Conservation (phyloP, 257 asterid genomes). For the Gynochthodes officinalis region DNA sequence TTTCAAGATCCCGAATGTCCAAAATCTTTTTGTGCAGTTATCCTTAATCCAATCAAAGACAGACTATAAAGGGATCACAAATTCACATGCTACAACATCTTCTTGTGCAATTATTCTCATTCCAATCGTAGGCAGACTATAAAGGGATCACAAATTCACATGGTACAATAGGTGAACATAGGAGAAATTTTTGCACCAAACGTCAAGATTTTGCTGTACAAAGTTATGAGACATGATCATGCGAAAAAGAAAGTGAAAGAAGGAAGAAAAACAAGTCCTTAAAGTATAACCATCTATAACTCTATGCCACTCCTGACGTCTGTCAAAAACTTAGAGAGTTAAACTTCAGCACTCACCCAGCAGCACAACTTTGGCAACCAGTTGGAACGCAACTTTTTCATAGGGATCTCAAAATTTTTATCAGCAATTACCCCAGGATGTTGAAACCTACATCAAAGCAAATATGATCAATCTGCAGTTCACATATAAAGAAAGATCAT, state of each 20-base stretch:
- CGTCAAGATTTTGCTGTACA: constrained; percentile 7
- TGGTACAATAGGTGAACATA: background rate
- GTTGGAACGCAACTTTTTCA: background rate
- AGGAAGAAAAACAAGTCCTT: background rate
- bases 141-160: background rate
- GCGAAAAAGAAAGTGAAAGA: background rate
- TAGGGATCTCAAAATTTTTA: background rate
- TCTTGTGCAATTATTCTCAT: background rate
- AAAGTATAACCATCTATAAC: background rate
- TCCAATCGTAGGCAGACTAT: too few species aligned
- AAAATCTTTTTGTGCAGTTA: background rate
- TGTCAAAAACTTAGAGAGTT: background rate
- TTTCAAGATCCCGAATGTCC: too few species aligned
- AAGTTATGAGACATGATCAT: background rate
- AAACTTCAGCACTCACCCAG: background rate
- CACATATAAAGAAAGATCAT: background rate
- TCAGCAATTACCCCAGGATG: constrained; percentile 4
- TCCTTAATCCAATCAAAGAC: background rate
- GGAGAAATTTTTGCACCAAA: background rate
- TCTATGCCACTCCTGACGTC: background rate
- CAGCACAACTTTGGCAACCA: background rate
- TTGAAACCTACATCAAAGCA: constrained; percentile 2
- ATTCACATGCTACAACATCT: background rate
- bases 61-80: background rate
- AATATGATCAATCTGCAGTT: background rate